A percentile compares a stretch with the other conserved stretches of the same genome.
Conservation (phyloP, 129 eudicot genomes). For the Ambrosia trifida region DNA sequence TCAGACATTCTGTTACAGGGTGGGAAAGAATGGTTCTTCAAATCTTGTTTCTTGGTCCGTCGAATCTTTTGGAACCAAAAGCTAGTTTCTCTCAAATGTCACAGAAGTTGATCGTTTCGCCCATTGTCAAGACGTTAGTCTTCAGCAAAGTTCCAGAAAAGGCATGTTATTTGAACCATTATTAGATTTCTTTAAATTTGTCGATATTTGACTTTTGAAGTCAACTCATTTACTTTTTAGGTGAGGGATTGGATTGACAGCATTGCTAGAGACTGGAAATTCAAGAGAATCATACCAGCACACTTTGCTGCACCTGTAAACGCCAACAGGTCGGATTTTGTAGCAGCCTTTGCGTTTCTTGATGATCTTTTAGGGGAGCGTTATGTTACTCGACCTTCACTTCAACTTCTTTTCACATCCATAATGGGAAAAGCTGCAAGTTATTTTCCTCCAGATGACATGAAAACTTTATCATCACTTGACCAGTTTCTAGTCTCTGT, state of each 20-base stretch:
- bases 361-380: conserved; percentile 92
- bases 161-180: conserved; percentile 43
- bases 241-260: conserved; percentile 95
- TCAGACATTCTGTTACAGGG: conserved; percentile 46
- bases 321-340: conserved; percentile 82
- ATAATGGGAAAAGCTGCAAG: conserved; percentile 90
- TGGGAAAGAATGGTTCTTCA: conserved; percentile 99
- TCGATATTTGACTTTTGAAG: conserved; percentile 19
- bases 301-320: conserved; percentile 95
- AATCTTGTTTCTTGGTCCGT: conserved; percentile 94
- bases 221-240: conserved; percentile 39
- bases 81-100: conserved; percentile 97
- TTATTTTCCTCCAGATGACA: conserved; percentile 97
- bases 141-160: conserved; percentile 99
- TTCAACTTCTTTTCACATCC: conserved; percentile 75
- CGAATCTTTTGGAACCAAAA: conserved; percentile 89
- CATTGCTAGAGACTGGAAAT: conserved; percentile 85
- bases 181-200: neutral
- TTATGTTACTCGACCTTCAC: conserved; percentile 78
- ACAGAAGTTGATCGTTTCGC: conserved; percentile 93
- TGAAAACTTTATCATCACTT: conserved; percentile 95
- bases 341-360: conserved; percentile 92
- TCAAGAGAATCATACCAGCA: conserved; percentile 93
- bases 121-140: conserved; percentile 92
- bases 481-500: conserved; percentile 93